phyloP scores from a whole-genome alignment of 352 stramenopile species.

The Thraustotheca clavata region DNA sequence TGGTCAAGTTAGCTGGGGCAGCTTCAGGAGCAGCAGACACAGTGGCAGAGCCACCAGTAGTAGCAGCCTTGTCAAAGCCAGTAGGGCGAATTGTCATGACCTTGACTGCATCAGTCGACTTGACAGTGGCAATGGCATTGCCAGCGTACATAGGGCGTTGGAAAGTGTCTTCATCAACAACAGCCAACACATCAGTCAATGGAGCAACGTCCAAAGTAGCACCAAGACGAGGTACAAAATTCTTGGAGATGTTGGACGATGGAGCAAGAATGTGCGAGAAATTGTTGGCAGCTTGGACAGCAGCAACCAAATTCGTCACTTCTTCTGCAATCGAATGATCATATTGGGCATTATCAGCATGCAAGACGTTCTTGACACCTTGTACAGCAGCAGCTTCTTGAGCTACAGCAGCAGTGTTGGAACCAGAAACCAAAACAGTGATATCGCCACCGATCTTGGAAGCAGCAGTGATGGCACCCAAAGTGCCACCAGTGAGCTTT shows the following conservation, averaged over 20 bases:
- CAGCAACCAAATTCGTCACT: conserved; percentile 68
- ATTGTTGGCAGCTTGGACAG: conserved; percentile 45
- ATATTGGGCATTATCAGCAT: conserved; percentile 78
- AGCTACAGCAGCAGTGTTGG: conserved; percentile 44
- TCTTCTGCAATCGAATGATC: conserved; percentile 85
- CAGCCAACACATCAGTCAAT: conserved; percentile 94
- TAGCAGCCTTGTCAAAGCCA: conserved; percentile 94
- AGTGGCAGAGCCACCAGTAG: conserved; percentile 56
- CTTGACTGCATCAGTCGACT: conserved; percentile 87
- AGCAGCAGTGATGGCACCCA: conserved; percentile 83
- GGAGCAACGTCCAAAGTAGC: conserved; percentile 92
- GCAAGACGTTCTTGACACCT: conserved; percentile 75
- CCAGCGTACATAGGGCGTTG: conserved; percentile 79
- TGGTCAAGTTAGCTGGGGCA: conserved; percentile 51
- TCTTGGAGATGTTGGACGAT: conserved; percentile 94
- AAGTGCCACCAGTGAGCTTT: conserved; percentile 56
- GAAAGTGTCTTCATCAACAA: conserved; percentile 93
- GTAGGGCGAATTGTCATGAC: conserved; percentile 95
- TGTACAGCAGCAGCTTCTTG: conserved; percentile 64
- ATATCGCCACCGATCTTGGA: conserved; percentile 73
- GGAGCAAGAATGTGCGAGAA: conserved; percentile 93
- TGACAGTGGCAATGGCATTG: conserved; percentile 85
- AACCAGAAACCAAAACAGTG: conserved; percentile 65
- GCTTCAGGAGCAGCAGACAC: conserved; percentile 59
- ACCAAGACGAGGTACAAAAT: conserved; percentile 93